These are phyloP conservation scores for Apiosordaria backusii DNA, from an alignment of 495 filamentous ascomycete species.

Conservation along the genomic window DNA sequence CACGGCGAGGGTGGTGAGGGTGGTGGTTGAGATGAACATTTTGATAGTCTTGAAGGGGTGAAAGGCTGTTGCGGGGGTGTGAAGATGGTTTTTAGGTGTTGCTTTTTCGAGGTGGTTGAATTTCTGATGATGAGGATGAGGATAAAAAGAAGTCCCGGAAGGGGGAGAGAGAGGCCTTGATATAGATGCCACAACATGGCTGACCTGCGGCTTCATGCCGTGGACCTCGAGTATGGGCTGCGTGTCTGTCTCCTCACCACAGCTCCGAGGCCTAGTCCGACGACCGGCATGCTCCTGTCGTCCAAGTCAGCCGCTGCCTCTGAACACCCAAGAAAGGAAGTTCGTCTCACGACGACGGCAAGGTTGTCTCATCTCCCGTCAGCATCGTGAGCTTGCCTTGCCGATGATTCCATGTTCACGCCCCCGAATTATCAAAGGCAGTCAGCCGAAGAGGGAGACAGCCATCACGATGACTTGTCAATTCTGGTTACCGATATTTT, in stretches of 20 bases:
- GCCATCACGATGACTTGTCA: neutral
- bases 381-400: neutral
- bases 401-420: neutral
- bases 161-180: neutral
- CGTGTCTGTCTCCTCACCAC: neutral
- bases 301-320: neutral
- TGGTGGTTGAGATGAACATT: slow-evolving; percentile 1
- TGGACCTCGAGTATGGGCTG: neutral
- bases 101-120: neutral
- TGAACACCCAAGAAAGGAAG: neutral
- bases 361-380: neutral
- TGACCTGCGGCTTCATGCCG: neutral
- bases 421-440: neutral
- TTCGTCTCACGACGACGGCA: neutral
- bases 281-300: neutral
- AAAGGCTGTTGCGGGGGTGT: neutral
- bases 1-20: neutral
- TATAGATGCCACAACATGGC: neutral
- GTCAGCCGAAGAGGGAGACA: neutral
- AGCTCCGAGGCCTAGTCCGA: neutral
- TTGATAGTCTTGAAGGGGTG: neutral
- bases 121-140: neutral
- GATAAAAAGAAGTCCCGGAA: neutral
- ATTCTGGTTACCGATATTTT: neutral
- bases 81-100: neutral